phyloP scores from a whole-genome alignment of 2,329 filamentous ascomycete species.

The Sclerotinia trifoliorum region DNA sequence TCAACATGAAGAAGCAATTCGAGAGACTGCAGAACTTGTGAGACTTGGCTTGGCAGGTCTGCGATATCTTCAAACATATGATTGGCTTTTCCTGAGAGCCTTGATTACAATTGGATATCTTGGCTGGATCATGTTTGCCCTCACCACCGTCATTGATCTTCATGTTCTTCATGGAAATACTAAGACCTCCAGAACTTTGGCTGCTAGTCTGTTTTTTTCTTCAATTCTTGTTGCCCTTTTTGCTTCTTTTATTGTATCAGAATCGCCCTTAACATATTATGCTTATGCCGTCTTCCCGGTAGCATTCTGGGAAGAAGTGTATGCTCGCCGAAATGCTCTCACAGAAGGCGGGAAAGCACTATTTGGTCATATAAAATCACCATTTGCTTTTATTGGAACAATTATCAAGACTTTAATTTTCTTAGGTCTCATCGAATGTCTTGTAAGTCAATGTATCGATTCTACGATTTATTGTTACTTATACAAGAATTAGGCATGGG shows the following conservation, averaged over 20 bases:
- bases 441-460: conserved; percentile 53
- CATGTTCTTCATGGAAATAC: conserved; percentile 76
- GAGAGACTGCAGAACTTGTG: conserved; percentile 73
- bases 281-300: conserved; percentile 89
- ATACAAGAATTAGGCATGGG: conserved; percentile 63
- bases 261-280: conserved; percentile 82
- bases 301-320: conserved; percentile 95
- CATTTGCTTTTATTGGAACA: conserved; percentile 57
- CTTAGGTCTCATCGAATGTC: conserved; percentile 71
- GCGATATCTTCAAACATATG: conserved; percentile 94
- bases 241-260: conserved; percentile 74
- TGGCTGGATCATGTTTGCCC: conserved; percentile 91
- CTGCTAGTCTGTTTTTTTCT: conserved; percentile 66
- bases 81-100: conserved; percentile 92
- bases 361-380: conserved; percentile 65
- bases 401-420: conserved; percentile 64
- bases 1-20: conserved; percentile 73
- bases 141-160: conserved; percentile 83
- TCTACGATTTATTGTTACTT: not conserved
- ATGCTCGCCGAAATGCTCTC: conserved; percentile 70
- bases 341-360: conserved; percentile 64
- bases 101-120: conserved; percentile 88
- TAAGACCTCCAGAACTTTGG: conserved; percentile 59
- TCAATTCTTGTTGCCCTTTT: conserved; percentile 74
- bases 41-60: conserved; percentile 76